phyloP scores from a whole-genome alignment of 2,329 filamentous ascomycete genomes.

The Polytolypa hystricis region DNA sequence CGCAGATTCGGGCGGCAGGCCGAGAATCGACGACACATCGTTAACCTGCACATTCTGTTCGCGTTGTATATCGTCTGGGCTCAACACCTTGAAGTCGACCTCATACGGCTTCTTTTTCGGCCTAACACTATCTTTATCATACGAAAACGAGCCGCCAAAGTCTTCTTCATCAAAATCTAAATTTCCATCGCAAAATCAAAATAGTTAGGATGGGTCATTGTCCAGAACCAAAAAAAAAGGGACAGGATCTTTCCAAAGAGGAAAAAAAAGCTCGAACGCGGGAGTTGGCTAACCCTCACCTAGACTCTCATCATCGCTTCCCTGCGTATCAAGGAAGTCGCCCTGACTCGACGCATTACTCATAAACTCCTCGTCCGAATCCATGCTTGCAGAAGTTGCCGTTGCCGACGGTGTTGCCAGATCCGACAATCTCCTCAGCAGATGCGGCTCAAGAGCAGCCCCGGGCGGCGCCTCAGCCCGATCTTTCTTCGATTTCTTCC shows the following conservation, averaged over 20 bases:
- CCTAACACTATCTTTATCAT: conserved; percentile 60
- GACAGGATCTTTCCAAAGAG: not conserved
- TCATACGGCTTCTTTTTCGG: conserved; percentile 68
- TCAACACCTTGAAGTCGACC: conserved; percentile 71
- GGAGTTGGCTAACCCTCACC: conserved; percentile 26
- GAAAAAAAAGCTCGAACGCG: not conserved
- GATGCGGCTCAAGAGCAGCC: too few species aligned
- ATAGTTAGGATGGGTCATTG: not conserved
- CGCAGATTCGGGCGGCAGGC: conserved; percentile 76
- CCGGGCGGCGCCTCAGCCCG: too few species aligned
- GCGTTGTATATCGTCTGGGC: conserved; percentile 66
- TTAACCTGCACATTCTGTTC: conserved; percentile 79
- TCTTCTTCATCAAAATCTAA: conserved; percentile 33
- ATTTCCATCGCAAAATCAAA: not conserved
- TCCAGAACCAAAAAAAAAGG: conserved; percentile 1
- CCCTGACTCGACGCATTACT: conserved; percentile 70
- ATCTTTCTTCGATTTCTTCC: too few species aligned
- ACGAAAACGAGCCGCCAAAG: conserved; percentile 50
- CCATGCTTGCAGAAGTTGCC: conserved; percentile 54
- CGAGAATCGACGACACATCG: conserved; percentile 84
- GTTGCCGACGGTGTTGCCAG: conserved; percentile 28
- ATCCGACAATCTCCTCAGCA: conserved; percentile 21
- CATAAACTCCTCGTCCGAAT: conserved; percentile 92
- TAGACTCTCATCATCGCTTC: conserved; percentile 58
- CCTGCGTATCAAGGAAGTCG: conserved; percentile 53